Percentiles rank a stretch among this genome's conserved stretches.
These are phyloP conservation scores for Cordyceps cicadae DNA, from an alignment of 2,329 filamentous ascomycete species.

Conservation along the genomic window DNA sequence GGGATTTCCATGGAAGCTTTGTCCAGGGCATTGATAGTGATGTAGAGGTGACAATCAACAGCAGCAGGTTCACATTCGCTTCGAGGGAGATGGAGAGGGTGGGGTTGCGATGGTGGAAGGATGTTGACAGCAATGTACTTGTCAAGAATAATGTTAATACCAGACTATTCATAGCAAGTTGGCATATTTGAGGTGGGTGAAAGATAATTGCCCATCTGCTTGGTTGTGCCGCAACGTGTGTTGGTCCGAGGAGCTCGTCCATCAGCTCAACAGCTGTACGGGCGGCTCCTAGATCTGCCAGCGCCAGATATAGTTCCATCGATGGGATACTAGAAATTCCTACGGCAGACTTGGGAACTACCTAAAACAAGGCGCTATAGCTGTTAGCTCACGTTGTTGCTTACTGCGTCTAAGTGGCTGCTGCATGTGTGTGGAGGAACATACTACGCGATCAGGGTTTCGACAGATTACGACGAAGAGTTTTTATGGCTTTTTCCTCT, in stretches of 20 bases:
- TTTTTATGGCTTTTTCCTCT: no score
- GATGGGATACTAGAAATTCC: not conserved
- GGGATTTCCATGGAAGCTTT: not conserved
- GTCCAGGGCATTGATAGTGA: not conserved
- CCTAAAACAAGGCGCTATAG: not conserved
- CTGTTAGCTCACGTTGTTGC: not conserved
- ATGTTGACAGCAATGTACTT: not conserved
- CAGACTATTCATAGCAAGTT: not conserved
- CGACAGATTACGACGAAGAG: not conserved
- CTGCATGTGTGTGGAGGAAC: not conserved
- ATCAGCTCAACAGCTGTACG: not conserved
- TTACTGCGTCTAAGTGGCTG: not conserved
- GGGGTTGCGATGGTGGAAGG: not conserved
- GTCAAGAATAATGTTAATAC: slow-evolving; percentile 2
- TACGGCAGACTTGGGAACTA: not conserved
- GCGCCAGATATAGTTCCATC: not conserved
- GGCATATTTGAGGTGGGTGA: not conserved
- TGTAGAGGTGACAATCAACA: not conserved
- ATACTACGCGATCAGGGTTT: not conserved
- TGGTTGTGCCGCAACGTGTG: not conserved
- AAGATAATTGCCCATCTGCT: not conserved
- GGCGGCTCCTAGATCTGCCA: not conserved
- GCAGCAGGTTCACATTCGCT: not conserved
- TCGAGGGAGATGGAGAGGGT: not conserved
- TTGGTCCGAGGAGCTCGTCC: no score